Conservation (phyloP, 257 asterid genomes). For the Solanum chaucha region DNA sequence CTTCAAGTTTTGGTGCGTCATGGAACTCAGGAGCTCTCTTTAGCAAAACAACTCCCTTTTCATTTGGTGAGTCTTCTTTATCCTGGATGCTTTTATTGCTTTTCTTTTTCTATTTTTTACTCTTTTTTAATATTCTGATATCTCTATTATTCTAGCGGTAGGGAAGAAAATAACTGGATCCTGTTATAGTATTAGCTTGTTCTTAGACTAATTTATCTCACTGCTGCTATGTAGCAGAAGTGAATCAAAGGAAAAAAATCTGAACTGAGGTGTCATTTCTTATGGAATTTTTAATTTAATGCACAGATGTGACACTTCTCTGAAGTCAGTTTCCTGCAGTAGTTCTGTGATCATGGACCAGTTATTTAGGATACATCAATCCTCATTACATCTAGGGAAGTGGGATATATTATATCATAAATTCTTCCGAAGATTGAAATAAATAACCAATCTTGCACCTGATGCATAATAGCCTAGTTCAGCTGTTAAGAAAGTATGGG, state of each 20-base stretch:
- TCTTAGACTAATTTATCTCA: neutral
- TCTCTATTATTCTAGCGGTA: neutral
- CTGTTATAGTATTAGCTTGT: neutral
- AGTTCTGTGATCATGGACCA: neutral
- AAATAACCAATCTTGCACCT: neutral
- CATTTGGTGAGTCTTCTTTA: slow-evolving; percentile 27
- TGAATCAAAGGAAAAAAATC: neutral
- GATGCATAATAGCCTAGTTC: neutral
- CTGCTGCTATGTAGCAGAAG: neutral
- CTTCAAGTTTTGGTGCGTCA: slow-evolving; percentile 7
- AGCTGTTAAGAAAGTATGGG: neutral
- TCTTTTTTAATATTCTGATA: neutral
- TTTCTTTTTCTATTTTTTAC: neutral
- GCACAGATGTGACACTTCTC: neutral
- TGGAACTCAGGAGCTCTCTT: slow-evolving; percentile 8
- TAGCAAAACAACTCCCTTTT: slow-evolving; percentile 16
- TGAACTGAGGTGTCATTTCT: neutral
- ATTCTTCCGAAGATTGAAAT: neutral
- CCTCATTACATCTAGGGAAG: neutral
- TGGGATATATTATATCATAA: neutral
- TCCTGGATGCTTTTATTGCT: neutral
- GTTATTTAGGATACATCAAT: neutral
- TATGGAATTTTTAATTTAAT: neutral
- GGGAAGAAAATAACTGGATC: neutral
- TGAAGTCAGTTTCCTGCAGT: neutral